Base-by-base conservation (phyloP, 331 rosid species). In the Ulmus americana region DNA sequence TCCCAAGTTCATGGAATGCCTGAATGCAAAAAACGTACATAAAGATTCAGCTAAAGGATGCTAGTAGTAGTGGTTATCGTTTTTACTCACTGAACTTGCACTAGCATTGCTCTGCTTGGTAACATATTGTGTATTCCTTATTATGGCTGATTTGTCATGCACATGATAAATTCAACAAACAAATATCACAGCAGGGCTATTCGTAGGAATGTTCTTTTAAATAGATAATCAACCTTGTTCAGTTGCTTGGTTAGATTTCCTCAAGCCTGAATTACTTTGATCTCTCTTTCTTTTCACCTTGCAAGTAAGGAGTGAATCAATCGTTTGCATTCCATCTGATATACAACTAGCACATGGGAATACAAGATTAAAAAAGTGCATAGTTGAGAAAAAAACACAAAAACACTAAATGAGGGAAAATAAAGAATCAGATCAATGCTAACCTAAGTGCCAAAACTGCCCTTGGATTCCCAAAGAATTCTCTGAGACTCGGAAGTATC, bases 261-360 rank as follows among this genome's bases (percentile, higher is more conserved):
- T 46, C 42, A 0, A 45, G 49, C 54, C 59, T 40, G 82, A 68
- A 82, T 16, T 51, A 59, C 45, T 78, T 64, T 81, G 76, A 51
- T 85, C 90, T 73, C 97, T 87, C 82, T 90, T 94, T 80, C 99
- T 83, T 80, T 94, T 94, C 68, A 78, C 62, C 79, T 74, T 89
- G 83, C 95, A 77, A n/a, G 92, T 90, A 44, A 94, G 85, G 57
- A 94, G 97, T 12, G 95, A 88, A 78, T 94, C 99, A 75, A 94
- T 68, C 0, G 97, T 90, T 78, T 90, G 95, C 90, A 85, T 94
- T 69, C 85, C 77, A 79, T 90, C 97, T 74, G 90, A 77, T 76
- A 94, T 77, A 76, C 91, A 78, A 70, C 99, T 90, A 83, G 74
- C 70, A 71, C 43, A 72, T 63, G 44, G 9, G 39, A 59, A 59